Evolutionary conservation across 768 basidiomycete genomes (phyloP).

Genomic region (Mycena galericulata): DNA sequence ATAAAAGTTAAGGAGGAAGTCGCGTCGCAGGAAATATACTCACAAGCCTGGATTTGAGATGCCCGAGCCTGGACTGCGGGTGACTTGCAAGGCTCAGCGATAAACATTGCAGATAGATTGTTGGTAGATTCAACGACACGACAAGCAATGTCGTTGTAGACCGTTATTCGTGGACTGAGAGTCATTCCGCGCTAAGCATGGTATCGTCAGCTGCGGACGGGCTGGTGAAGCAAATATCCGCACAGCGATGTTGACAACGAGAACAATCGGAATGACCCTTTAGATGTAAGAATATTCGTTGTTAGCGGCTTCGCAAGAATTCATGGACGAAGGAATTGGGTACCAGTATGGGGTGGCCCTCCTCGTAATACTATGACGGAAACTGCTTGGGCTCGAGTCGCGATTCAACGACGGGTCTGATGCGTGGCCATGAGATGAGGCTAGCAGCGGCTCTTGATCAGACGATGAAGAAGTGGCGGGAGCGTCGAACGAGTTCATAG

Average conservation of each 20-base stretch:
- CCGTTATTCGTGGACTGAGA: constrained; percentile 81
- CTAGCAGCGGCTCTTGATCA: constrained; percentile 9
- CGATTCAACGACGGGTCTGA: not conserved
- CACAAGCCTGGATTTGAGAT: constrained; percentile 77
- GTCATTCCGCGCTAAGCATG: constrained; percentile 78
- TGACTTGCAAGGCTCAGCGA: constrained; percentile 35
- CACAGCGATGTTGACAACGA: constrained; percentile 76
- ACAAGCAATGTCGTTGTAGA: constrained; percentile 84
- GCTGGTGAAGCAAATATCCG: constrained; percentile 36
- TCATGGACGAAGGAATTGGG: not conserved
- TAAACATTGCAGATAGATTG: not conserved
- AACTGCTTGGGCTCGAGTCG: not conserved
- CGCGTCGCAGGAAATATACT: constrained; percentile 29
- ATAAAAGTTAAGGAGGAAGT: not conserved
- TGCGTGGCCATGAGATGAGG: constrained; percentile 1
- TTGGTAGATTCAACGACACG: constrained; percentile 51
- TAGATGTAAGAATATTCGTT: not conserved
- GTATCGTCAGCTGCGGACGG: constrained; percentile 23
- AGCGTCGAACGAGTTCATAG: constrained; percentile 9
- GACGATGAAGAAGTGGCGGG: not conserved
- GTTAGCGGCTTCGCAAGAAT: constrained; percentile 11
- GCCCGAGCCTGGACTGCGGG: constrained; percentile 76
- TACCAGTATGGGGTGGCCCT: constrained; percentile 61
- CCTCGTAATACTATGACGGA: constrained; percentile 34
- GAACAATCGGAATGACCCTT: constrained; percentile 81